Percentiles rank a stretch among this genome's conserved stretches.
phyloP scores from a whole-genome alignment of 148 eudicot species.

The Fagopyrum esculentum region DNA sequence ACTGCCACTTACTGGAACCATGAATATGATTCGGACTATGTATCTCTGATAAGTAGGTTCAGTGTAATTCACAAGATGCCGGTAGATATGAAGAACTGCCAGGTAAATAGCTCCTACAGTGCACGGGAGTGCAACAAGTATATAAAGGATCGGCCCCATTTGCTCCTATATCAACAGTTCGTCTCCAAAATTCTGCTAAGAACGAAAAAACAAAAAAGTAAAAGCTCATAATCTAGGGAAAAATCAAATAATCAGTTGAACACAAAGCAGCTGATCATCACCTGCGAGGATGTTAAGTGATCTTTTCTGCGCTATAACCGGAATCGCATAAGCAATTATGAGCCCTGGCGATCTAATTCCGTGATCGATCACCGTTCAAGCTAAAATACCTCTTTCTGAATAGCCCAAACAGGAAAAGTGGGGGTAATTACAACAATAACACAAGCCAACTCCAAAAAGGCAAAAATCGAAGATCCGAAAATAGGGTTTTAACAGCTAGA shows the following conservation, averaged over 20 bases:
- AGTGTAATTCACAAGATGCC: slow-evolving; percentile 84
- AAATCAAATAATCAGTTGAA: neutral
- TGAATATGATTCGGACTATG: slow-evolving; percentile 89
- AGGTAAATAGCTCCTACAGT: slow-evolving; percentile 70
- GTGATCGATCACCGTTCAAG: neutral
- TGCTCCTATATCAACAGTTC: slow-evolving; percentile 22
- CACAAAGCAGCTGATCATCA: neutral
- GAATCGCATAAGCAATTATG: neutral
- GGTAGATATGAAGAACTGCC: slow-evolving; percentile 74
- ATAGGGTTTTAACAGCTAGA: slow-evolving; percentile 12
- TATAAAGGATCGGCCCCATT: slow-evolving; percentile 73
- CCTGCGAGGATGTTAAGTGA: neutral
- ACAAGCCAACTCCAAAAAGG: neutral
- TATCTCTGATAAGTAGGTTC: slow-evolving; percentile 96
- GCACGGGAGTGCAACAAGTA: slow-evolving; percentile 78
- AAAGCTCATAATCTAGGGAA: neutral
- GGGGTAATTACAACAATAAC: neutral
- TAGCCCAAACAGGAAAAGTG: neutral
- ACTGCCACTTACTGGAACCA: slow-evolving; percentile 84
- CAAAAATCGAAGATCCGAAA: neutral
- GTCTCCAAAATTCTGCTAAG: slow-evolving; percentile 16
- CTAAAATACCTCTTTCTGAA: slow-evolving; percentile 1
- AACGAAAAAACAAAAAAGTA: neutral
- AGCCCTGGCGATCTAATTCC: neutral
- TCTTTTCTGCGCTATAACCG: neutral